Base-by-base conservation (phyloP, 345 rosid species). In the Murraya koenigii region DNA sequence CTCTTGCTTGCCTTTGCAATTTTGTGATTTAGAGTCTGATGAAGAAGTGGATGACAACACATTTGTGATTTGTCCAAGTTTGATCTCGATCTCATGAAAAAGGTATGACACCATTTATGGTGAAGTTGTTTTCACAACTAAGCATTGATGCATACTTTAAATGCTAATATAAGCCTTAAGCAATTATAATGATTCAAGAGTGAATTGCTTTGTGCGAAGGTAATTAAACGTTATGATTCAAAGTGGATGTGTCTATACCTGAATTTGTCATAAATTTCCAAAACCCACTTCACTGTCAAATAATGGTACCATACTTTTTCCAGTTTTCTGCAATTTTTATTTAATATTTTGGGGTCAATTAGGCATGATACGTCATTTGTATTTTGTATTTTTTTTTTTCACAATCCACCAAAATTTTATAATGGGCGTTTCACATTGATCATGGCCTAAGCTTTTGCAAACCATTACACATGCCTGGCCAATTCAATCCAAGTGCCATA, bases 31-130 rank as follows among this genome's bases (percentile, higher is more conserved):
- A 19, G 17, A 59, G 66, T 77, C 67, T 56, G 58, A 56, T 23
- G 23, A 26, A 64, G 61, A 65, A 81, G 83, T 77, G 80, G 82
- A 67, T 33, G 80, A 77, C 78, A 85, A 75, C 62, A 30, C 69
- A 65, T 56, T 77, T 20, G 69, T 65, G 67, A 63, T 63, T 63
- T 30, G 66, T 61, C 35, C 19, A 23, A 69, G 38, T 41, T 56
- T 38, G 19, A 69, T 69, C 36, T 35, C 32, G 49, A 64, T 54
- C 80, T 20, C 55, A 35, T 75, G 75, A 72, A 68, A 76, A 70
- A 72, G 52, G 30, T 33, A 6, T 71, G 32, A 66, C 72, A 41
- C 32, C 86, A 74, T 78, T 66, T 66, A 74, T 71, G 71, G 77
- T 19, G 39, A 77, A 72, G 60, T 77, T 22, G 36, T 52, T 62